Evolutionary conservation across 441 rosid species (phyloP), one percentile per base, ranked within the genome.

Genomic region (Jatropha multifida): DNA sequence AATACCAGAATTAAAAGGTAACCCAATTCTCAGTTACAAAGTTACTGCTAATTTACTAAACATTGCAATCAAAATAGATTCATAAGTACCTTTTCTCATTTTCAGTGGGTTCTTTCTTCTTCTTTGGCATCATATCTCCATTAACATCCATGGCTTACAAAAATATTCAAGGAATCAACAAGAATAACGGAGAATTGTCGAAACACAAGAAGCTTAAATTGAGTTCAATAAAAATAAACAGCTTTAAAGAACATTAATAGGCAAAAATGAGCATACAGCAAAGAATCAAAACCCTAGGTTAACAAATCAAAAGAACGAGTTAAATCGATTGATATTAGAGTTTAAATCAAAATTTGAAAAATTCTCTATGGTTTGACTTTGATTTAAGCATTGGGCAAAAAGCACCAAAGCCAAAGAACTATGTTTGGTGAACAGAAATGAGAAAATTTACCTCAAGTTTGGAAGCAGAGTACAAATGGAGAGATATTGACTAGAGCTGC

Each of bases 61-160:
- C 3, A 49, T n/a, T 71, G 10, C 56, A 46, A 74, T 15, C 14
- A 44, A 17, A 26, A 7, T 20, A 26, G 26, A 51, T 37, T 20
- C 3, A 7, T 71, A 15, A 40, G 17, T 14, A 83, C 97, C 97
- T 86, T 79, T 85, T 85, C 42, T 92, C 97, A 13, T 81, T 87
- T 65, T 92, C 97, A 49, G 97, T 80, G 3, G 88, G 86, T 20
- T 83, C 80, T 76, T 92, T 90, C 81, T 88, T 90, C 84, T 90
- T 88, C 86, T 85, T 83, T 56, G 71, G 85, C 72, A 73, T 81
- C 55, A 76, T 60, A 18, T 74, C 91, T 54, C 79, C 91, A 1
- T 70, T 85, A 11, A 56, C 68, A 64, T 83, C 85, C 97, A 90
- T 90, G 65, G 71, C 78, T 68, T 71, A 38, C 55, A 69, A 82